A percentile compares a stretch with the other conserved stretches of the same genome.
Conservation (phyloP, 495 filamentous ascomycete genomes). For the Rusavskia elegans region DNA sequence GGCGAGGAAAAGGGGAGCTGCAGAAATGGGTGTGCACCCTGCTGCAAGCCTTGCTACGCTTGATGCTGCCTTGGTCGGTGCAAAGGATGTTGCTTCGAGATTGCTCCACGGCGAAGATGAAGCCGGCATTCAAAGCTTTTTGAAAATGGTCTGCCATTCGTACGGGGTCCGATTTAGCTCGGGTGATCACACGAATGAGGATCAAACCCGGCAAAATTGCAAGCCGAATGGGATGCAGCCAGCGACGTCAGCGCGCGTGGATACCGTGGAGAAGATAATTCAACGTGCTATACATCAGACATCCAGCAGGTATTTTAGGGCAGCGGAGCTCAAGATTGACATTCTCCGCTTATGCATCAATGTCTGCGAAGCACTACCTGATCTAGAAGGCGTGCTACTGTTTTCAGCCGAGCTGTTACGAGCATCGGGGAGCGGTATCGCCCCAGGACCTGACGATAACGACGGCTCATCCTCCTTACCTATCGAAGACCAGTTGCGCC, state of each 20-base stretch:
- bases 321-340: constrained; percentile 59
- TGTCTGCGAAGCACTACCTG: constrained; percentile 83
- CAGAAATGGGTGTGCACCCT: constrained; percentile 88
- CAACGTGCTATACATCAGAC: constrained; percentile 35
- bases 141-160: constrained; percentile 11
- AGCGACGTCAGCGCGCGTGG: background rate
- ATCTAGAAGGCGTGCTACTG: constrained; percentile 72
- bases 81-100: background rate
- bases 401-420: constrained; percentile 74
- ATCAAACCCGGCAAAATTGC: no score
- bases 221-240: background rate
- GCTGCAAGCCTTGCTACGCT: constrained; percentile 65
- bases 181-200: no score
- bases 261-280: constrained; percentile 28
- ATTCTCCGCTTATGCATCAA: constrained; percentile 73
- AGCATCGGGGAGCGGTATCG: constrained; percentile 65
- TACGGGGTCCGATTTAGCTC: constrained; percentile 10
- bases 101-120: constrained; percentile 1
- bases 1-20: constrained; percentile 79
- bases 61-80: constrained; percentile 2
- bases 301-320: constrained; percentile 42
- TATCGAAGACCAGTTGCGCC: constrained; percentile 68
- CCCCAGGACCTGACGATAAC: constrained; percentile 44
- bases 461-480: constrained; percentile 47
- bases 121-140: constrained; percentile 12